These are phyloP conservation scores for Noccaea caerulescens DNA, from an alignment of 345 rosid species.

Conservation along the genomic window DNA sequence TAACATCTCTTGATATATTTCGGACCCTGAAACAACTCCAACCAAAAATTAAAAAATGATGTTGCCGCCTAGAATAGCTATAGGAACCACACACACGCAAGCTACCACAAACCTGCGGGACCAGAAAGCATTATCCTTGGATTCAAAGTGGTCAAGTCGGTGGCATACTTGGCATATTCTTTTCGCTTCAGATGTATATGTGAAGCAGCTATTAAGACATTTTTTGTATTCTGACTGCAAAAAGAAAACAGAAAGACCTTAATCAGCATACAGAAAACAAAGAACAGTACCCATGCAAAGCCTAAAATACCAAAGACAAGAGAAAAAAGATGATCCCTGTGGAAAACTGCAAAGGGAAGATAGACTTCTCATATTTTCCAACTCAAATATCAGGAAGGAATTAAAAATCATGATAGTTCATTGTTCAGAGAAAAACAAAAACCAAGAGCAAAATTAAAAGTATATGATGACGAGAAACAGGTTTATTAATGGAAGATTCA, in stretches of 20 bases:
- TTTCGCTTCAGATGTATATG: slow-evolving; percentile 82
- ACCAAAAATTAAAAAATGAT: slow-evolving; percentile 23
- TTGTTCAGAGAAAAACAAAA: neutral
- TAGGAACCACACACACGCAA: slow-evolving; percentile 18
- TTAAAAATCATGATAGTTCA: neutral
- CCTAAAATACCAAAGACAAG: neutral
- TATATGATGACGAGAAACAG: slow-evolving; percentile 16
- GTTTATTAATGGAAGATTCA: slow-evolving; percentile 5
- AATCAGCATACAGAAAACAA: slow-evolving; percentile 19
- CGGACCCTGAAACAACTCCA: slow-evolving; percentile 65
- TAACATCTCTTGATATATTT: slow-evolving; percentile 91
- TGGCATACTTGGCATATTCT: slow-evolving; percentile 71
- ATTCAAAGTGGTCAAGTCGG: slow-evolving; percentile 68
- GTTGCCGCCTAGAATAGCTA: slow-evolving; percentile 26
- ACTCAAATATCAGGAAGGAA: neutral
- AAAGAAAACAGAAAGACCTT: slow-evolving; percentile 23
- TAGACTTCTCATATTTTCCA: neutral
- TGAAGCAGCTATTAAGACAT: slow-evolving; percentile 76
- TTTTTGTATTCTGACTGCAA: slow-evolving; percentile 79
- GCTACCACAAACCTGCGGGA: slow-evolving; percentile 71
- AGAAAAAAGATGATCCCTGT: neutral
- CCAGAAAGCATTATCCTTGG: slow-evolving; percentile 94
- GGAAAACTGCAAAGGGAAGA: slow-evolving; percentile 1
- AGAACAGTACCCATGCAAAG: neutral
- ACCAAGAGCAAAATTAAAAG: slow-evolving; percentile 1